Conservation (phyloP, 257 asterid genomes). For the Penstemon eatonii region DNA sequence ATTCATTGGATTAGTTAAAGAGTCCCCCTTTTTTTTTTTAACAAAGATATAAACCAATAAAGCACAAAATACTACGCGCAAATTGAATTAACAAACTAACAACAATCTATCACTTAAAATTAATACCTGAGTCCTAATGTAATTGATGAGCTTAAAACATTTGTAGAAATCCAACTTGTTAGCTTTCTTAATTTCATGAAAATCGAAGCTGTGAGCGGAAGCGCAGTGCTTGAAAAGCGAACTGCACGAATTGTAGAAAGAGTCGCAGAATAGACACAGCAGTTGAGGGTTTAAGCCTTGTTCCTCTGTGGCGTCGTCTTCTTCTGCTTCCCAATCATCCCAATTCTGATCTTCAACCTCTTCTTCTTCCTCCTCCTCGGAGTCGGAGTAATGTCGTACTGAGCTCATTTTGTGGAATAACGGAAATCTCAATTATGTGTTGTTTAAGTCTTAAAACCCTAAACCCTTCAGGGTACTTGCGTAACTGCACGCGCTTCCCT, state of each 20-base stretch:
- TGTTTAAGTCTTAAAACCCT: background rate
- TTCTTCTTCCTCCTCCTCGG: conserved; percentile 35
- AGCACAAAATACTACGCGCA: background rate
- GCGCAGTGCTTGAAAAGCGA: conserved; percentile 72
- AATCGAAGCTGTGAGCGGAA: conserved; percentile 63
- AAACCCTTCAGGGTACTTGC: background rate
- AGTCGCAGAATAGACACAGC: conserved; percentile 77
- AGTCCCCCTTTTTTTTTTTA: no score
- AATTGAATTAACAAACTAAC: background rate
- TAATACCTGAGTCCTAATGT: conserved; percentile 77
- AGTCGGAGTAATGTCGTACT: conserved; percentile 20
- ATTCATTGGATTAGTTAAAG: no score
- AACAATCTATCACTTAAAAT: background rate
- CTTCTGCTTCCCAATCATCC: conserved; percentile 51
- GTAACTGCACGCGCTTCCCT: no score
- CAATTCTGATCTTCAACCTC: conserved; percentile 44
- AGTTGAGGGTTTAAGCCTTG: conserved; percentile 28
- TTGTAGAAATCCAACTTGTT: conserved; percentile 70
- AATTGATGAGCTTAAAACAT: conserved; percentile 84
- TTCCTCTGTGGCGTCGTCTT: conserved; percentile 37
- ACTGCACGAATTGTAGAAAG: conserved; percentile 40
- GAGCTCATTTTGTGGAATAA: background rate
- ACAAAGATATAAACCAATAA: background rate
- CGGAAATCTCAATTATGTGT: background rate
- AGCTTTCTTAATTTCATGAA: conserved; percentile 39